Evolutionary conservation across 176 grass and related monocot species (phyloP).

Genomic region (Triticum aestivum): IWGSC_CS_RefSeq_v2.1 NC_057811.1:293030679-293031178

Average conservation of each 20-base stretch:
- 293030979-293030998: slow-evolving; percentile 78
- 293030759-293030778: background rate
- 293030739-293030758: background rate
- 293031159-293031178: slow-evolving; percentile 17
- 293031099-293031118: slow-evolving; percentile 66
- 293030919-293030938: background rate
- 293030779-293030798: background rate
- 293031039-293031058: slow-evolving; percentile 63
- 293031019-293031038: slow-evolving; percentile 79
- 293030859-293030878: slow-evolving; percentile 88
- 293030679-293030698: background rate
- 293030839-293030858: background rate
- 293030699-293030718: background rate
- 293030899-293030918: slow-evolving; percentile 83
- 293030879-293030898: slow-evolving; percentile 97
- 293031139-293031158: slow-evolving; percentile 68
- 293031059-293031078: slow-evolving; percentile 71
- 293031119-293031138: slow-evolving; percentile 92
- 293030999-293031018: slow-evolving; percentile 92
- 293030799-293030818: background rate
- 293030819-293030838: background rate
- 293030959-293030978: background rate
- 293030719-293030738: background rate
- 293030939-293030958: background rate
- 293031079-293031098: slow-evolving; percentile 70